These are phyloP conservation scores for Solanum dulcamara DNA, from an alignment of 257 asterid species.

Conservation along the genomic window DNA sequence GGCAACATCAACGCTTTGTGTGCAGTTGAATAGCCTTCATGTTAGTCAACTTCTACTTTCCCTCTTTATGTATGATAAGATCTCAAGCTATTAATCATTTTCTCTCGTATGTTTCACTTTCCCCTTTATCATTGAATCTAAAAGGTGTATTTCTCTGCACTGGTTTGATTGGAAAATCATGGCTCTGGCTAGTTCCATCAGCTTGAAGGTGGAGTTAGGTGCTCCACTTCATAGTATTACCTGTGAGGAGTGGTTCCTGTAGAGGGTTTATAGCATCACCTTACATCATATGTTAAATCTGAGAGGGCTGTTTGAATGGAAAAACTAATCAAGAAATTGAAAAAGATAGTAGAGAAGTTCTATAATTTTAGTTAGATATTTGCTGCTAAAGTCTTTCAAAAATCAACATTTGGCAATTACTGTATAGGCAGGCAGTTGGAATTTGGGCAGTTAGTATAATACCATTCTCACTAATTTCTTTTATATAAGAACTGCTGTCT, in stretches of 20 bases:
- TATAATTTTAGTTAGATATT: neutral
- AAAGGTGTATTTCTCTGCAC: neutral
- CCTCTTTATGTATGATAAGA: neutral
- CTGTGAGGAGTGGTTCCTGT: neutral
- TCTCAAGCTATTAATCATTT: neutral
- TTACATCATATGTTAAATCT: neutral
- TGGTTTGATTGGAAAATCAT: neutral
- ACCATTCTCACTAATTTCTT: neutral
- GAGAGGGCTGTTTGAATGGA: neutral
- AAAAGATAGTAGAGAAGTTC: neutral
- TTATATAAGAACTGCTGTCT: neutral
- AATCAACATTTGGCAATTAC: neutral
- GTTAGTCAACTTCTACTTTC: constrained; percentile 46
- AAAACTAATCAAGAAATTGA: neutral
- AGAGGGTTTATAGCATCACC: neutral
- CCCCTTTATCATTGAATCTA: neutral
- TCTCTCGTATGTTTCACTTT: neutral
- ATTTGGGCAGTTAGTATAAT: neutral
- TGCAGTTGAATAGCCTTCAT: constrained; percentile 78
- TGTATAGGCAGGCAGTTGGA: neutral
- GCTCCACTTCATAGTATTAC: neutral
- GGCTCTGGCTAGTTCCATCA: neutral
- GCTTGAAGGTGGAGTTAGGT: neutral
- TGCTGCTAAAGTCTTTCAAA: neutral
- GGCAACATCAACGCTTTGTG: constrained; percentile 75